Evolutionary conservation across 495 filamentous ascomycete genomes (phyloP), one percentile per base, ranked within the genome.

Genomic region (Penicillium pulvis): DNA sequence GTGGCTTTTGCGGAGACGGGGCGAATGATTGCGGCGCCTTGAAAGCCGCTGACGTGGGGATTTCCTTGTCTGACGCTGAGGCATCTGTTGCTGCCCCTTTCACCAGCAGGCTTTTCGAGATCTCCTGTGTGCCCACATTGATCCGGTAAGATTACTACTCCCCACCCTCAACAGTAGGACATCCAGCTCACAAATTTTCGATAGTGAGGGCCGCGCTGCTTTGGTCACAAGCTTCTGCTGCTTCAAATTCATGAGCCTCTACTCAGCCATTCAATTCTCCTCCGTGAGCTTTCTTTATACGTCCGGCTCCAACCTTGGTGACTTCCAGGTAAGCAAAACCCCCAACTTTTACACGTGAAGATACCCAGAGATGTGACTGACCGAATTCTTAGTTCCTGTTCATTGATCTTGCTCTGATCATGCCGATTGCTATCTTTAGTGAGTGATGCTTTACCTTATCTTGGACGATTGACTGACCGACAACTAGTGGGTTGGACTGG

Each of bases 241-340:
- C 77, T 99, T 99, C 79, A 99, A 99, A 73, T 99, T 92, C 72
- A 99, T 99, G 95, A 96, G 91, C 66, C 75, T 99, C 58, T 99
- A 99, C 74, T 97, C 93, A 5, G 94, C 94, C 6, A 99, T 99
- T 52, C 95, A 99, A 73, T 99, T 99, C 78, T 95, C 91, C n/a
- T 89, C 92, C 2, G 95, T 99, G 70, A 97, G 91, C 84, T 96
- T 99, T 67, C 79, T 99, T 24, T 99, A 99, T 71, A 90, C 91
- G 6, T 95, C 90, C 23, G 95, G 87, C 17, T 97, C 93, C 19
- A 99, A 99, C 71, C 82, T 99, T 12, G 95, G 93, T 46, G 95
- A 99, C 70, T 97, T 97, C 62, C 94, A 98, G 79, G 87, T 88
- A 69, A 50, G 69, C 35, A 36, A 36, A 36, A 41, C 14, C 14